phyloP scores from a whole-genome alignment of 78 protist species.

The Dictyostelium firmibasis region DNA sequence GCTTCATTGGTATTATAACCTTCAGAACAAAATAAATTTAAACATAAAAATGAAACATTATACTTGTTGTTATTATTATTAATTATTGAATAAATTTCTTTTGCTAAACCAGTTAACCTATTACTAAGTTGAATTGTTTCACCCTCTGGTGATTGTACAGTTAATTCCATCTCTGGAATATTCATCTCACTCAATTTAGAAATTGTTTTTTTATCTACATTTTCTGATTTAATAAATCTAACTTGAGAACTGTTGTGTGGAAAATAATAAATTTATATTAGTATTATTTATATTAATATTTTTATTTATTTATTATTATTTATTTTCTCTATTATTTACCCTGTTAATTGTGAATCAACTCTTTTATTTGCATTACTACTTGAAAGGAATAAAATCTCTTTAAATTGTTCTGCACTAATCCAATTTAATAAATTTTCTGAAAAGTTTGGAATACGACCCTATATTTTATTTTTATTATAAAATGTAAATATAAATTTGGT shows the following conservation, averaged over 20 bases:
- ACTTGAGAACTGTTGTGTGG: constrained; percentile 31
- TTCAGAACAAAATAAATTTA: constrained; percentile 67
- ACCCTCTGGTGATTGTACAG: neutral
- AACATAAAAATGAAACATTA: neutral
- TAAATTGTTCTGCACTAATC: neutral
- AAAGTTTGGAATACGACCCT: constrained; percentile 34
- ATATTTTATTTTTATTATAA: too few species aligned
- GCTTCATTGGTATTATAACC: constrained; percentile 72
- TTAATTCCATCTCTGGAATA: constrained; percentile 29
- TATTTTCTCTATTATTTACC: constrained; percentile 21
- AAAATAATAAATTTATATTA: too few species aligned
- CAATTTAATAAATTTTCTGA: constrained; percentile 23
- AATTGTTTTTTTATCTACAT: neutral
- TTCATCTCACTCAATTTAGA: neutral
- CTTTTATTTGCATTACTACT: constrained; percentile 78
- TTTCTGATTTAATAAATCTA: constrained; percentile 38
- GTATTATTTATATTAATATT: too few species aligned
- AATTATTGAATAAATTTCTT: neutral
- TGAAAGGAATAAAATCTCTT: constrained; percentile 48
- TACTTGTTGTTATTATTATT: neutral
- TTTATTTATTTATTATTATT: too few species aligned
- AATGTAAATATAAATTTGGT: too few species aligned
- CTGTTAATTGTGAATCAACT: constrained; percentile 64
- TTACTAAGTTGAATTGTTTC: constrained; percentile 23
- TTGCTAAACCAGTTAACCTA: constrained; percentile 58